Conservation (phyloP, 23 red algal species). For the Gracilariopsis chorda region DNA sequence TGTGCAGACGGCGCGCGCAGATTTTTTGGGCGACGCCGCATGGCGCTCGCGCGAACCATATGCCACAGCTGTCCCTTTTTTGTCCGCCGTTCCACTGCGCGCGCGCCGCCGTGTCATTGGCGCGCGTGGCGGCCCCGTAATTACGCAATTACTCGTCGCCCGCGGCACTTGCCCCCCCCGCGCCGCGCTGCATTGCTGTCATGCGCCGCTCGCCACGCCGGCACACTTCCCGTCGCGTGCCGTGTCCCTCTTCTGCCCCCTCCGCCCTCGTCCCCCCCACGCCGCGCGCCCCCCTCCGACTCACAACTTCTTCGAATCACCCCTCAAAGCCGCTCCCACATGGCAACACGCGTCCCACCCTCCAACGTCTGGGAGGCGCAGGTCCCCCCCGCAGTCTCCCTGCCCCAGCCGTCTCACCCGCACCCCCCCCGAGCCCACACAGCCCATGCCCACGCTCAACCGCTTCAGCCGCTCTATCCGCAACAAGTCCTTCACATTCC, state of each 20-base stretch:
- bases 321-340: too few species aligned
- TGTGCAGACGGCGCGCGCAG: not conserved
- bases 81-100: not conserved
- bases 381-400: not conserved
- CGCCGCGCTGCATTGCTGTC: not conserved
- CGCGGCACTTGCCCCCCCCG: not conserved
- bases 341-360: not conserved
- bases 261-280: too few species aligned
- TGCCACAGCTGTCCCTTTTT: not conserved
- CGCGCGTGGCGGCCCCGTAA: not conserved
- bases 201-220: not conserved
- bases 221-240: not conserved
- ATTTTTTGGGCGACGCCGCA: not conserved
- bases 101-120: not conserved
- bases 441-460: too few species aligned
- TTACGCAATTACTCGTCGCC: too few species aligned
- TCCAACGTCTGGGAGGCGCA: not conserved
- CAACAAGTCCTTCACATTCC: too few species aligned
- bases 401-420: not conserved
- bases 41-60: not conserved
- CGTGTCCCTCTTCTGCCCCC: too few species aligned
- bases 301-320: too few species aligned
- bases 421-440: too few species aligned
- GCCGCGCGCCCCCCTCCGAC: too few species aligned
- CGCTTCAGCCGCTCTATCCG: too few species aligned